Evolutionary conservation across 1,139 yeast genomes (phyloP), one percentile per base, ranked within the genome.

Genomic region (Meyerozyma guilliermondii): DNA sequence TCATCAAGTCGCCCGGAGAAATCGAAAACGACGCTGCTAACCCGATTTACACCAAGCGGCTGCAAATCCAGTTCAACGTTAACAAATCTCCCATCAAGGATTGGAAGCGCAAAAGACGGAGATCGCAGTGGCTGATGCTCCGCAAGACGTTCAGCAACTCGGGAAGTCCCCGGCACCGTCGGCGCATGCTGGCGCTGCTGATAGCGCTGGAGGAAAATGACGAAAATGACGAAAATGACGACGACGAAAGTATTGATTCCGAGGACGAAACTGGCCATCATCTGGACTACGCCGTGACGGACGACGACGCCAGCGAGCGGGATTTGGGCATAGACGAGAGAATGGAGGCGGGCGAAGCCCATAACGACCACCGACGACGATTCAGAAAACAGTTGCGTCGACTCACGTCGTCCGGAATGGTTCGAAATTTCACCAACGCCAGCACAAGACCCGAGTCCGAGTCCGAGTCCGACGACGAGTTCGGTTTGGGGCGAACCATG

Each of bases 1-100:
- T 86, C 10, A 85, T 89, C 43, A 78, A 78, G 50, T 82, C 95
- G 2, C 97, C 96, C 1, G 78, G 81, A 31, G 95, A 84, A 53
- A 67, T 89, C 60, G 77, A 78, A 56, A 52, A 65, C 18, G 50
- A 50, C 14, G 68, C 62, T 17, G 55, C 56, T 29, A 59, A 57
- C 18, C 73, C 74, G 2, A 71, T 71, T 26, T 71, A 53, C 45
- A 68, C 69, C 22, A 63, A 54, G 27, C 62, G 55, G 43, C 39
- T 50, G 16, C 43, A 34, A 13, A 46, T 58, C 11, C 66, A 56
- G 29, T 59, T 62, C 39, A 46, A 48, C 38, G 56, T 47, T 48
- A 7, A 39, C 44, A 22, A 52, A 44, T 40, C 46, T 43, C 41
- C 52, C 43, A 44, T 47, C 42, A 49, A 52, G 41, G 49, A 49